Conservation (phyloP, 345 rosid species). For the Moricandia arvensis region DNA sequence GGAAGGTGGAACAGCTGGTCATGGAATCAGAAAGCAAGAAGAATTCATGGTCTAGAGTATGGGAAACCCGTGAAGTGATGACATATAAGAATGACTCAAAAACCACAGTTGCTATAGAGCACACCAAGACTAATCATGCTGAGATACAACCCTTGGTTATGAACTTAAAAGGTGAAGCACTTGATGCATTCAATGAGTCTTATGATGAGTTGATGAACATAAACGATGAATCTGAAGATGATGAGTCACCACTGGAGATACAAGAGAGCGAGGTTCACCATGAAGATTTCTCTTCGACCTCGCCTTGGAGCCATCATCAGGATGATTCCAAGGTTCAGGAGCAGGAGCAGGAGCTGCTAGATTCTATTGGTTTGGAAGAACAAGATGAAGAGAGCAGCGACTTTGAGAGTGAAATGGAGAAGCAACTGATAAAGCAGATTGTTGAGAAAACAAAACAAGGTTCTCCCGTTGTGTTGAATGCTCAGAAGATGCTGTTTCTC, state of each 20-base stretch:
- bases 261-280: slow-evolving; percentile 34
- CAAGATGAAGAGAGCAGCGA: slow-evolving; percentile 51
- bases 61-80: slow-evolving; percentile 37
- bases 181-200: slow-evolving; percentile 72
- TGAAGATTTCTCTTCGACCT: slow-evolving; percentile 21
- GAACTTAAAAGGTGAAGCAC: slow-evolving; percentile 75
- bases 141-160: slow-evolving; percentile 59
- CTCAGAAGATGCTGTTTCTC: slow-evolving; percentile 58
- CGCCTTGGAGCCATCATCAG: slow-evolving; percentile 29
- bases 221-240: slow-evolving; percentile 56
- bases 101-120: slow-evolving; percentile 37
- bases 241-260: slow-evolving; percentile 37
- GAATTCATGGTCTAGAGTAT: slow-evolving; percentile 38
- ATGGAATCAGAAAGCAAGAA: slow-evolving; percentile 50
- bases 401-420: slow-evolving; percentile 59
- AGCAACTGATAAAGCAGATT: slow-evolving; percentile 71
- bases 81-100: slow-evolving; percentile 20
- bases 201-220: slow-evolving; percentile 65
- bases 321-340: slow-evolving; percentile 7
- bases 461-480: slow-evolving; percentile 66
- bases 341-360: slow-evolving; percentile 44
- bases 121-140: slow-evolving; percentile 22
- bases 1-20: slow-evolving; percentile 46
- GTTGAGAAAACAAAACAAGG: slow-evolving; percentile 84
- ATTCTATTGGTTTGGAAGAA: slow-evolving; percentile 29